These are phyloP conservation scores for Blepharisma undulans DNA, from an alignment of 169 alveolate genomes.

Conservation along the genomic window DNA sequence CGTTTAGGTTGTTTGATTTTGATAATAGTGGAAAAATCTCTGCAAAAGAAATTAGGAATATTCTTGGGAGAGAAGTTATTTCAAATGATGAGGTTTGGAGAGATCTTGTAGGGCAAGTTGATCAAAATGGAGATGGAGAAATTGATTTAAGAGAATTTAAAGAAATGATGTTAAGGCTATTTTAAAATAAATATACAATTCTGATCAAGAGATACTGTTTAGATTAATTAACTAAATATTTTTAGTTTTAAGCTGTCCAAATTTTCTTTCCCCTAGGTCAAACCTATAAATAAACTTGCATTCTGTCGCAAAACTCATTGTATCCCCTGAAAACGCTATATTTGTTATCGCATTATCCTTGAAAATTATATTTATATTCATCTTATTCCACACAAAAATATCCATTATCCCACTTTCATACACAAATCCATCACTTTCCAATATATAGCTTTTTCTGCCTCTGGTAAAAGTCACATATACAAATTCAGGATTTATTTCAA, in stretches of 20 bases:
- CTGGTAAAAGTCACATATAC: not conserved
- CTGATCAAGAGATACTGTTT: not conserved
- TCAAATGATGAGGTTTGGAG: not conserved
- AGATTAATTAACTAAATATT: not conserved
- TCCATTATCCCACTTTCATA: not conserved
- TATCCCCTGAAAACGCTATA: not conserved
- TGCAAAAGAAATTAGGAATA: conserved; percentile 67
- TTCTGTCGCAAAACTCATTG: not conserved
- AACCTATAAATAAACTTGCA: not conserved
- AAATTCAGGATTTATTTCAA: not conserved
- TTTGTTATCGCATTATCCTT: not conserved
- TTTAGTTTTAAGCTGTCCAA: not conserved
- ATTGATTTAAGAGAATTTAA: conserved; percentile 68
- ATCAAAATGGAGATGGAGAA: conserved; percentile 51
- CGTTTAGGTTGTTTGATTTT: conserved; percentile 75
- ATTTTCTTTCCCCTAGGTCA: not conserved
- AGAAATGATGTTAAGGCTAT: conserved; percentile 57
- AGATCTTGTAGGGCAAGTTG: not conserved
- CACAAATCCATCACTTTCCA: not conserved
- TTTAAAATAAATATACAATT: not conserved
- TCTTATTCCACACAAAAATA: not conserved
- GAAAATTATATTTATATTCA: not conserved
- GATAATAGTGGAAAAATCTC: conserved; percentile 74
- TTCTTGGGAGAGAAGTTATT: conserved; percentile 52
- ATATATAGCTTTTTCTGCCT: not conserved